Base-by-base conservation (phyloP, 1,284 basidiomycete species). In the Rhodotorula sp. region DNA sequence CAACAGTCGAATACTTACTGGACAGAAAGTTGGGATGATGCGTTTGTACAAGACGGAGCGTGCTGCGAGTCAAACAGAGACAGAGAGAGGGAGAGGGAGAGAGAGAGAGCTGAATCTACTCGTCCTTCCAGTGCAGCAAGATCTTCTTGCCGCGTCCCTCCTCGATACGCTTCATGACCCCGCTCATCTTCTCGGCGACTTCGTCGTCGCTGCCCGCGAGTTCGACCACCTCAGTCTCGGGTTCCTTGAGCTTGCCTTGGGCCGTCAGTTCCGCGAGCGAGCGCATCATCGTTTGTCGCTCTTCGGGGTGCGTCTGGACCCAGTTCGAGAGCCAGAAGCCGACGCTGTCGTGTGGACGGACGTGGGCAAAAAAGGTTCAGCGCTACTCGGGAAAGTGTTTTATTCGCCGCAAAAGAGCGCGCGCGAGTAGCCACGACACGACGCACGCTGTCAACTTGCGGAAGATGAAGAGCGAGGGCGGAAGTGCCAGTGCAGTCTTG, bases 401-500 rank as follows among this genome's bases (percentile, higher is more conserved):
- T n/a, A 49, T 15, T 15, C 37, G 20, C 6, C 44, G 45, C 4
- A 10, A 8, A 48, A 10, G 46, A 51, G 15, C 54, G 62, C 49
- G 17, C 5, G 63, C 60, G 45, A 60, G 49, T 58, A 4, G 18
- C 6, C 54, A 46, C 10, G 42, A n/a, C 48, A 17, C 64, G 37
- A 70, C 78, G 45, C 37, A 71, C 65, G 77, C 64, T 24, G 72
- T 74, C 45, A 79, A 62, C 48, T 77, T 72, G 74, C 87, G 90
- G 83, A 93, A 94, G 72, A 93, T 92, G 80, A 91, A 88, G 24
- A 88, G 81, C 0, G 88, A 88, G 0, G 89, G 89, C 1, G 91
- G 89, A n/a, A 94, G 79, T 3, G 85, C 84, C 17, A 93, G 80
- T 1, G 91, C 90, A 64, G 88, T 85, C 79, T 89, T 91, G 5